A percentile compares a stretch with the other conserved stretches of the same genome.
Evolutionary conservation across 2,329 filamentous ascomycete genomes (phyloP).

Genomic region (Trichophyton benhamiae): DNA sequence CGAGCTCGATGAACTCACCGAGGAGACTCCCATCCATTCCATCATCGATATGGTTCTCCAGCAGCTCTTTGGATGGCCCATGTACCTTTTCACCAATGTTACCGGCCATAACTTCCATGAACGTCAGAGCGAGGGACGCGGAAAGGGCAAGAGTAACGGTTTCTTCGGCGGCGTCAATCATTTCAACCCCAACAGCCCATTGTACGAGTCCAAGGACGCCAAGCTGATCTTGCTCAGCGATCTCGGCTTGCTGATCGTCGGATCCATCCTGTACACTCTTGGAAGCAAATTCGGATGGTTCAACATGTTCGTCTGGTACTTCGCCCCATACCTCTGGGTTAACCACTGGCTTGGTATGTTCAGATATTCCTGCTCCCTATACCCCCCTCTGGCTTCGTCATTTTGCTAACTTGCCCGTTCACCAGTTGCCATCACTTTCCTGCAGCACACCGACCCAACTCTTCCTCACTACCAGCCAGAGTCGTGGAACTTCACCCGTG

Average conservation of each 20-base stretch:
- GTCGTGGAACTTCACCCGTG: constrained; percentile 86
- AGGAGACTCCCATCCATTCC: constrained; percentile 86
- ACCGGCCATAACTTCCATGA: constrained; percentile 95
- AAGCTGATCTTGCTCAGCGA: constrained; percentile 79
- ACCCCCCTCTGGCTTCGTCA: background rate
- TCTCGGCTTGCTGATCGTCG: constrained; percentile 58
- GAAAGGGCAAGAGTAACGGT: constrained; percentile 83
- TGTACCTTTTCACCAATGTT: constrained; percentile 83
- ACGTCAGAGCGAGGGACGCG: constrained; percentile 81
- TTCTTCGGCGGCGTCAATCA: constrained; percentile 76
- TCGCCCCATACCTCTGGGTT: constrained; percentile 89
- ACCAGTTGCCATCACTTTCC: constrained; percentile 85
- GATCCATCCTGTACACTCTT: constrained; percentile 52
- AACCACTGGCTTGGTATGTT: constrained; percentile 95
- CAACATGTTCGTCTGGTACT: constrained; percentile 91
- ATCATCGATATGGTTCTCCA: constrained; percentile 62
- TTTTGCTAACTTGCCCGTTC: background rate
- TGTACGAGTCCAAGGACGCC: constrained; percentile 86
- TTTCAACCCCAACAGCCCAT: constrained; percentile 74
- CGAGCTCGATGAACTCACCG: constrained; percentile 76
- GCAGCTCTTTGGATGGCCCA: constrained; percentile 84
- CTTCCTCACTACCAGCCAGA: constrained; percentile 82
- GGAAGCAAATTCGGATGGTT: constrained; percentile 66
- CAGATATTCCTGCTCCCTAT: background rate
- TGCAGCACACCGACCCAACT: constrained; percentile 91